Evolutionary conservation across 2,329 filamentous ascomycete species (phyloP).

Genomic region (Curvularia lunata): DNA sequence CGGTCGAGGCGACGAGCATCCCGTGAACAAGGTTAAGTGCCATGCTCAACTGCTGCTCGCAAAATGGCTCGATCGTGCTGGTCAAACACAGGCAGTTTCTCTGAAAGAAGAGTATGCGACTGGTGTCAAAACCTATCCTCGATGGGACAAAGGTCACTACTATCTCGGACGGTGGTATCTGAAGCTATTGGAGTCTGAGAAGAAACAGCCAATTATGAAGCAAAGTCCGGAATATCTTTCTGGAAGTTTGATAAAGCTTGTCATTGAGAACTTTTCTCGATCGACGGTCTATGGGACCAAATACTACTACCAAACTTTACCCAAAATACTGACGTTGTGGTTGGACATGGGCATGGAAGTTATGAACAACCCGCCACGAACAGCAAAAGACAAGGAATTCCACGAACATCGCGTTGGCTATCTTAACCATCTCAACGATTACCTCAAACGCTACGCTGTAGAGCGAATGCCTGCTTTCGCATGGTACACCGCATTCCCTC

Average conservation of each 20-base stretch:
- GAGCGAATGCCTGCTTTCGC: slow-evolving; percentile 74
- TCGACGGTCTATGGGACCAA: slow-evolving; percentile 90
- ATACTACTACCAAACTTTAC: slow-evolving; percentile 93
- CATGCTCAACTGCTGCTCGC: slow-evolving; percentile 87
- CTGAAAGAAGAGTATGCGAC: slow-evolving; percentile 76
- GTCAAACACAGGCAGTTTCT: slow-evolving; percentile 83
- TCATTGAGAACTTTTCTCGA: slow-evolving; percentile 91
- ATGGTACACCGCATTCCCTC: slow-evolving; percentile 83
- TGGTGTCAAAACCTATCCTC: slow-evolving; percentile 70
- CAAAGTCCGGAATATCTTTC: slow-evolving; percentile 66
- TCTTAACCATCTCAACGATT: slow-evolving; percentile 59
- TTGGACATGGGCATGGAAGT: slow-evolving; percentile 84
- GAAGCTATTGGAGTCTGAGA: slow-evolving; percentile 90
- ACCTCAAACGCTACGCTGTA: slow-evolving; percentile 77
- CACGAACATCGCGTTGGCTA: slow-evolving; percentile 37
- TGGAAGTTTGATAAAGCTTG: slow-evolving; percentile 83
- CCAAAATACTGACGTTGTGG: slow-evolving; percentile 91
- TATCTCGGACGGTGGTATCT: slow-evolving; percentile 97
- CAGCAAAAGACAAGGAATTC: slow-evolving; percentile 39
- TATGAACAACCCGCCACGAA: slow-evolving; percentile 40
- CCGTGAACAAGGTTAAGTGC: slow-evolving; percentile 68
- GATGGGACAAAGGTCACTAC: slow-evolving; percentile 97
- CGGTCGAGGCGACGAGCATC: slow-evolving; percentile 43
- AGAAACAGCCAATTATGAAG: slow-evolving; percentile 74
- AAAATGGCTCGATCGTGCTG: slow-evolving; percentile 96